Base-by-base conservation (phyloP, 371 early-diverging fungal genomes). In the Rhizopus stolonifer region DNA sequence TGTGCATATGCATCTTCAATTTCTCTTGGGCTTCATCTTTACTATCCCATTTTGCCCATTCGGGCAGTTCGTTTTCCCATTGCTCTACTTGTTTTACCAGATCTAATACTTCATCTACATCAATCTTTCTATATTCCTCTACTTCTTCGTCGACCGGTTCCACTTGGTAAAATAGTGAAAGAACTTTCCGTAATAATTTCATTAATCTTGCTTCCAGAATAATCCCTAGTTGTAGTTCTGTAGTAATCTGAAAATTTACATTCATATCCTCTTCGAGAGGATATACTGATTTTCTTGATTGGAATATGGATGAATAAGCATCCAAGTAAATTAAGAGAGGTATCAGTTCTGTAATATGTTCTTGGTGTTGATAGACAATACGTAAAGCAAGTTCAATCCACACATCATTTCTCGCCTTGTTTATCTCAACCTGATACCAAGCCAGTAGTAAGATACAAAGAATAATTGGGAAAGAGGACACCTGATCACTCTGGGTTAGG, bases 91-190 rank as follows among this genome's bases (percentile, higher is more conserved):
- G 67, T n/a, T 63, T 61, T 8, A 76, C 69, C 1, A 76, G 31
- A 0, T 59, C 66, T 33, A 76, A 49, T 3, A 76, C 67, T 26
- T 72, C 70, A 38, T 76, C 77, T 11, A 76, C 77, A 45, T 76
- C 77, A 19, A 76, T 61, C 46, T 76, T 76, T 11, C 65, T 17
- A 32, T 31, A 14, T 11, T 49, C 50, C 0, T 54, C 43, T 26
- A 44, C 52, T 21, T 55, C 45, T 39, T 56, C 31, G n/a, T n/a
- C n/a, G n/a, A n/a, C n/a, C n/a, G n/a, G n/a, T 18, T 57, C 48
- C 11, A 51, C 54, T 38, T 58, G 42, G 23, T 62, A 69, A 15
- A 67, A 56, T 3, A 67, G 34, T 3, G 47, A 49, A 1, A 67
- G 26, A 1, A 56, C 63, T 38, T 59, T 58, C n/a, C 39, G 32